phyloP scores from a whole-genome alignment of 2,329 filamentous ascomycete genomes.

The Xylaria sp. region DNA sequence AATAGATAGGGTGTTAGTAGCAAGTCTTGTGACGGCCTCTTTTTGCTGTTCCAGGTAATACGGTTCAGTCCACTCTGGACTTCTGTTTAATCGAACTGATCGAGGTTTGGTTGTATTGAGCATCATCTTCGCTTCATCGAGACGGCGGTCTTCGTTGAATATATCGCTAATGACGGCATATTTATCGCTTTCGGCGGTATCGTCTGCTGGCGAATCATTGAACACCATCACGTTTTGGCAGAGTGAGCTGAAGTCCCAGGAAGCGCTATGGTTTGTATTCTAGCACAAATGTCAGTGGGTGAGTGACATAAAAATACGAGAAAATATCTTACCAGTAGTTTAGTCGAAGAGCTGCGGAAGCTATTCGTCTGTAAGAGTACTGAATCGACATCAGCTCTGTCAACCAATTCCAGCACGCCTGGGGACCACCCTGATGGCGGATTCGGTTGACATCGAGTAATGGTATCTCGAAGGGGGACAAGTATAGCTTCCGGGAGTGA shows the following conservation, averaged over 20 bases:
- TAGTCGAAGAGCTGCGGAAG: conserved; percentile 33
- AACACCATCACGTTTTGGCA: conserved; percentile 61
- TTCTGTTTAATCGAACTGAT: conserved; percentile 67
- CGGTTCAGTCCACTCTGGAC: conserved; percentile 76
- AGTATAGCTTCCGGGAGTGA: conserved; percentile 82
- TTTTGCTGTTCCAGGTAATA: conserved; percentile 90
- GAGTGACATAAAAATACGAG: not conserved
- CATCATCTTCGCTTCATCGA: conserved; percentile 77
- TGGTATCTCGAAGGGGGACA: conserved; percentile 73
- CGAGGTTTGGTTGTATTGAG: conserved; percentile 81
- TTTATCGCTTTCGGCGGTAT: conserved; percentile 76
- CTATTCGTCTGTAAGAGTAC: conserved; percentile 49
- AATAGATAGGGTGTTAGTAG: conserved; percentile 80
- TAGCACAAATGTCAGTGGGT: conserved; percentile 30
- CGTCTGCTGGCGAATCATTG: conserved; percentile 60
- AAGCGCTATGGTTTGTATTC: conserved; percentile 59
- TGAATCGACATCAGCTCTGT: conserved; percentile 72
- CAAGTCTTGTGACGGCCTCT: conserved; percentile 78
- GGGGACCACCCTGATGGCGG: conserved; percentile 73
- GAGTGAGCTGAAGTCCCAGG: conserved; percentile 72
- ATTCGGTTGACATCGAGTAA: conserved; percentile 75
- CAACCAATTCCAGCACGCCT: conserved; percentile 67
- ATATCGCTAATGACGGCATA: conserved; percentile 78
- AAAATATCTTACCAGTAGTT: conserved; percentile 39
- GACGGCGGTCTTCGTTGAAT: conserved; percentile 85